These are phyloP conservation scores for Aspergillus heteromorphus DNA, from an alignment of 495 filamentous ascomycete genomes.

Conservation along the genomic window DNA sequence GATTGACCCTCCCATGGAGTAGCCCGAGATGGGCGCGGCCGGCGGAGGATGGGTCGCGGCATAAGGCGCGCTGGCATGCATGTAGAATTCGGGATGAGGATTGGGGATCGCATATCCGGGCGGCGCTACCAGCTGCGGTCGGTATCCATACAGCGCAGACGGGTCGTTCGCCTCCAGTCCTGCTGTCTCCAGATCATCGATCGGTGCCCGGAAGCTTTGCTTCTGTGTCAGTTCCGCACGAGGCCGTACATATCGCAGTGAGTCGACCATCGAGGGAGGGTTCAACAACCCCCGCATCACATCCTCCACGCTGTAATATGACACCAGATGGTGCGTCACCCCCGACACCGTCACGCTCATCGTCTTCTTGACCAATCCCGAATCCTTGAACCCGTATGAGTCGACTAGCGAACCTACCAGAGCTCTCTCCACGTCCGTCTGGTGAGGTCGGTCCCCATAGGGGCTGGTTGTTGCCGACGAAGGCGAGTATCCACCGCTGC, in stretches of 20 bases:
- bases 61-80: constrained; percentile 29
- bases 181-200: constrained; percentile 54
- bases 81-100: constrained; percentile 35
- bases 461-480: constrained; percentile 30
- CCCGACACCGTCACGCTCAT: constrained; percentile 69
- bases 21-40: constrained; percentile 28
- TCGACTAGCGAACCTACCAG: constrained; percentile 79
- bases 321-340: constrained; percentile 75
- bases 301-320: constrained; percentile 79
- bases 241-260: constrained; percentile 50
- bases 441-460: constrained; percentile 36
- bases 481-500: constrained; percentile 41
- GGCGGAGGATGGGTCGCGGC: constrained; percentile 35
- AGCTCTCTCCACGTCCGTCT: constrained; percentile 56
- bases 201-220: constrained; percentile 65
- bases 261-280: constrained; percentile 54
- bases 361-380: constrained; percentile 87
- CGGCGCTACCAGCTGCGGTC: constrained; percentile 34
- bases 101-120: constrained; percentile 34
- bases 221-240: constrained; percentile 55
- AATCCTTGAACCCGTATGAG: constrained; percentile 80
- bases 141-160: constrained; percentile 38
- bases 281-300: constrained; percentile 57
- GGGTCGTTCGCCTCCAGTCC: constrained; percentile 37
- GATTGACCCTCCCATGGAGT: constrained; percentile 32